These are phyloP conservation scores for Selenicereus undatus DNA, from an alignment of 148 eudicot species.

Conservation along the genomic window DNA sequence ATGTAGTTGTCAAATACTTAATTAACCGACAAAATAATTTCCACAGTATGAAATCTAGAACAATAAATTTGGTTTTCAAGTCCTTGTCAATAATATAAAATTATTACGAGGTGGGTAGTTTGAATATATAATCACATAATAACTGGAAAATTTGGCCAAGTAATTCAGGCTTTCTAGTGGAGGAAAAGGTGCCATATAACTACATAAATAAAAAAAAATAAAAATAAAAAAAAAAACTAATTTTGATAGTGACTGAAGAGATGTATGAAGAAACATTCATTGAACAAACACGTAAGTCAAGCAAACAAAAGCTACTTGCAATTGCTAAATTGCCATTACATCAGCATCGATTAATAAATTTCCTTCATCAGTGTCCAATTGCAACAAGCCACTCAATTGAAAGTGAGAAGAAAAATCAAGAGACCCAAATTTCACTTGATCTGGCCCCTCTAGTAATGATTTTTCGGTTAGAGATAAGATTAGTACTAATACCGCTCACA, in stretches of 20 bases:
- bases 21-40: background rate
- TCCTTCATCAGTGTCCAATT: background rate
- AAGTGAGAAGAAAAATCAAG: background rate
- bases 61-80: background rate
- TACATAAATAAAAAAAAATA: background rate
- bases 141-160: background rate
- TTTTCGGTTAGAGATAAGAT: background rate
- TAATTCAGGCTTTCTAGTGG: background rate
- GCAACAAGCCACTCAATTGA: conserved; percentile 1
- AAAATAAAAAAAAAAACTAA: background rate
- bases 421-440: background rate
- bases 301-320: background rate
- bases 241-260: conserved; percentile 14
- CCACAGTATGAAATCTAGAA: background rate
- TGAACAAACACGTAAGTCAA: conserved; percentile 12
- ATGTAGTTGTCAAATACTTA: background rate
- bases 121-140: too few relatives aligned
- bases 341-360: background rate
- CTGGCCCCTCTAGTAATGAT: conserved; percentile 1
- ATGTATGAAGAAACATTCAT: background rate
- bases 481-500: background rate
- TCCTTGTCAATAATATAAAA: background rate
- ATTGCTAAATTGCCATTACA: background rate
- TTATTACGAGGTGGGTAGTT: background rate
- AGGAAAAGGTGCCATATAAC: conserved; percentile 4